Percentiles rank a stretch among this genome's conserved stretches.
phyloP scores from a whole-genome alignment of 108 stramenopile species.

The Cylindrotheca fusiformis region DNA sequence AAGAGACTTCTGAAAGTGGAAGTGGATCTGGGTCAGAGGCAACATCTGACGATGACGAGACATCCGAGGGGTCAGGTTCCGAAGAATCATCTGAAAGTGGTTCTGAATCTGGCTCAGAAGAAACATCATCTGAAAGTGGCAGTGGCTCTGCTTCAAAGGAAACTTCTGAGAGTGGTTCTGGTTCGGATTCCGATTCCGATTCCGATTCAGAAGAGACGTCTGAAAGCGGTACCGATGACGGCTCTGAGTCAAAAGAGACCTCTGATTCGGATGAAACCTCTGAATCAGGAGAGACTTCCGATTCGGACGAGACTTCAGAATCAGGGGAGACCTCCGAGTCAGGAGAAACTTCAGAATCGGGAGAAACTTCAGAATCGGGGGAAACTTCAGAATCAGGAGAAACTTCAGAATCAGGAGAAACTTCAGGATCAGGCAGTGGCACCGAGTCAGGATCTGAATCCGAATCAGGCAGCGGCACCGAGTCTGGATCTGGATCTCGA shows the following conservation, averaged over 20 bases:
- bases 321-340: too few species aligned
- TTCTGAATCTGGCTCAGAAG: background rate
- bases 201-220: background rate
- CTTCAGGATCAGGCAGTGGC: too few species aligned
- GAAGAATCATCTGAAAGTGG: constrained; percentile 16
- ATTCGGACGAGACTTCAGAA: background rate
- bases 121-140: background rate
- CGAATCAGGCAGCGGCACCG: too few species aligned
- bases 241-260: constrained; percentile 2
- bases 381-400: background rate
- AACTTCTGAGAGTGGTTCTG: constrained; percentile 9
- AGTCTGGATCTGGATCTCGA: too few species aligned
- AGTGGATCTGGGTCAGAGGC: constrained; percentile 9
- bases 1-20: constrained; percentile 5
- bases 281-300: background rate
- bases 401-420: too few species aligned
- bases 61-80: constrained; percentile 4
- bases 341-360: background rate
- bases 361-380: background rate
- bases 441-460: too few species aligned
- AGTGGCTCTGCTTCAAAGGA: too few species aligned
- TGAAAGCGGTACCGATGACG: constrained; percentile 3
- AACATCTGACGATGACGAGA: constrained; percentile 3
- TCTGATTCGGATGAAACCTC: constrained; percentile 8
- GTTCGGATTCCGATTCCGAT: background rate